Conservation (phyloP, 805 yeast species). For the Suhomyces faveliae region DNA sequence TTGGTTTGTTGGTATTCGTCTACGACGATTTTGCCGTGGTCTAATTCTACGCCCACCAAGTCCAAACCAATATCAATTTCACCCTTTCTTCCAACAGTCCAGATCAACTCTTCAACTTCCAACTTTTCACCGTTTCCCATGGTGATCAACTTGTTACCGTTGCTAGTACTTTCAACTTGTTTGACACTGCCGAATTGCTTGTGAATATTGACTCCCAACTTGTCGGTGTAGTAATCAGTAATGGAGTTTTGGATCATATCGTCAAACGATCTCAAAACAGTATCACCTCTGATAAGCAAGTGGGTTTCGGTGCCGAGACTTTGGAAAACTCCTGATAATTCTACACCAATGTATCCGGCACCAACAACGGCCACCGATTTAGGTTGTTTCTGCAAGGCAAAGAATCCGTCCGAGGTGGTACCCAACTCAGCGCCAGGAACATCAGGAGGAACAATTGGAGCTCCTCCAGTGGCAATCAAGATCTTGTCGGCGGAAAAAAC, state of each 20-base stretch:
- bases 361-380: constrained; percentile 93
- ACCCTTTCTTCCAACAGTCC: constrained; percentile 94
- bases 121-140: constrained; percentile 37
- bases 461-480: constrained; percentile 92
- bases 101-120: constrained; percentile 75
- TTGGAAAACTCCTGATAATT: constrained; percentile 90
- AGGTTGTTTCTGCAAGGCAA: constrained; percentile 78
- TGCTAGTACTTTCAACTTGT: constrained; percentile 33
- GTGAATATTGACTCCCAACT: constrained; percentile 75
- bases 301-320: constrained; percentile 86
- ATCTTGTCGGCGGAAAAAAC: constrained; percentile 76
- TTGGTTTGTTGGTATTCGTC: constrained; percentile 88
- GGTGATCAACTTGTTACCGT: constrained; percentile 37
- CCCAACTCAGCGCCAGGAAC: constrained; percentile 85
- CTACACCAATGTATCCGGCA: constrained; percentile 97
- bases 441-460: constrained; percentile 64
- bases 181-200: constrained; percentile 52
- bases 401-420: constrained; percentile 87
- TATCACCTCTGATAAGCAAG: constrained; percentile 85
- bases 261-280: constrained; percentile 87
- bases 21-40: constrained; percentile 62
- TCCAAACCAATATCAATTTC: constrained; percentile 73
- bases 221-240: constrained; percentile 75
- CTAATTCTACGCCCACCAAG: constrained; percentile 64
- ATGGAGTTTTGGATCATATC: constrained; percentile 72